These are phyloP conservation scores for Pichia sp. DNA, from an alignment of 1,139 yeast genomes.

Conservation along the genomic window DNA sequence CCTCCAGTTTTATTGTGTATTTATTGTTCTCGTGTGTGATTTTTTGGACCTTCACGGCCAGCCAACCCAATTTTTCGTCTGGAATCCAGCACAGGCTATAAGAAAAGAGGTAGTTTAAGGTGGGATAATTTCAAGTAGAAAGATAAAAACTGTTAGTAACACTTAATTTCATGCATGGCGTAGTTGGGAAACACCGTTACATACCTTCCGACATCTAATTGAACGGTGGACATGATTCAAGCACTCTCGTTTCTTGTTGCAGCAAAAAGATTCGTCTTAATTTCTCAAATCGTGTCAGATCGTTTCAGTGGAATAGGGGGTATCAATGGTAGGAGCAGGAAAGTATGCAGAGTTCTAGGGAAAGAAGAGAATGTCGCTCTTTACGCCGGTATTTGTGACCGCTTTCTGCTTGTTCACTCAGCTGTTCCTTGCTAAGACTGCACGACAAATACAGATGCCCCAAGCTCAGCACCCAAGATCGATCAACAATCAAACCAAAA, in stretches of 20 bases:
- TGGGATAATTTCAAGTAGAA: not conserved
- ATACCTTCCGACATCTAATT: slow-evolving; percentile 18
- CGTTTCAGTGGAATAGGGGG: not conserved
- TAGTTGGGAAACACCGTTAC: not conserved
- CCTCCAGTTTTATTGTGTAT: slow-evolving; percentile 53
- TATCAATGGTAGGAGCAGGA: not conserved
- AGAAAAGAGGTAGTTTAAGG: not conserved
- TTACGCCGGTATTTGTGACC: not conserved
- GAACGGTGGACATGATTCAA: slow-evolving; percentile 14
- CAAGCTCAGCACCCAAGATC: not conserved
- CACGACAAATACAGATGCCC: not conserved
- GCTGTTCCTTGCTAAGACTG: not conserved
- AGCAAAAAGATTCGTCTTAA: not conserved
- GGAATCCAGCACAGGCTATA: slow-evolving; percentile 90
- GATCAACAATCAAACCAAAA: slow-evolving; percentile 1
- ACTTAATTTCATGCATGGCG: not conserved
- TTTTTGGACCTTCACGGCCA: slow-evolving; percentile 74
- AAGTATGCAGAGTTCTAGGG: not conserved
- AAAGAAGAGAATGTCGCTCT: not conserved
- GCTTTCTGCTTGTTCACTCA: not conserved
- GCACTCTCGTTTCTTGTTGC: not conserved
- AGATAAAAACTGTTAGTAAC: not conserved
- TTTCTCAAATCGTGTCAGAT: not conserved
- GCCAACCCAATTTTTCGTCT: slow-evolving; percentile 84
- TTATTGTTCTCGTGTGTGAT: slow-evolving; percentile 50